Base-by-base conservation (phyloP, 2,329 filamentous ascomycete species). In the Penicillium sp. region DNA sequence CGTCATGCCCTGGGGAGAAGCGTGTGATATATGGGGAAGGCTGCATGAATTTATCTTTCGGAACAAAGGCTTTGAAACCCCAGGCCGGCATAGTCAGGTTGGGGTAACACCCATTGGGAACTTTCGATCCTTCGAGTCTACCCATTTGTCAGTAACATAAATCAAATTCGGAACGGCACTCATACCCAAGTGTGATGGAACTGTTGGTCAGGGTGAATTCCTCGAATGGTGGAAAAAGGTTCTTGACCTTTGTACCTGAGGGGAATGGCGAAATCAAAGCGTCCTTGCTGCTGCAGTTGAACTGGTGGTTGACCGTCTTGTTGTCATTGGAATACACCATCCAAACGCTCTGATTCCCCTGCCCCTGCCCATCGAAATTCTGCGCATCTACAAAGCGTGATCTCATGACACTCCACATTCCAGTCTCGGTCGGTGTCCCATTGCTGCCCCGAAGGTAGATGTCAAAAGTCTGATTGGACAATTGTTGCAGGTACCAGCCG, bases 371-470 rank as follows among this genome's bases (percentile, higher is more conserved):
- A 48, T 48, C 22, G 26, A 48, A 30, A 48, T 48, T 48, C 45
- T 48, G 45, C 45, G 45, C 45, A 26, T 48, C 26, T 14, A 25
- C 45, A 30, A 48, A 48, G 45, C 45, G 42, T 56, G 45, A 46
- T n/a, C 43, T 40, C 86, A 82, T 72, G n/a, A 87, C 80, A 53
- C 85, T 87, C 84, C 84, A 89, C 61, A 89, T 80, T 16, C 86
- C 81, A 59, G 80, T 83, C 66, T 86, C 83, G 0, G 85, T 87
- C 5, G 78, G 71, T 1, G 79, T 80, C 2, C 75, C 79, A 56
- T 79, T 78, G n/a, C 83, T 85, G 58, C 84, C 85, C 19, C 82
- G 82, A 43, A 84, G 76, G 5, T 75, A 75, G 46, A 83, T 76
- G 37, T 81, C 71, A 25, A 76, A 72, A 2, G 84, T 87, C 67